phyloP scores from a whole-genome alignment of 805 yeast genomes.

The Lachancea meyersii region DNA sequence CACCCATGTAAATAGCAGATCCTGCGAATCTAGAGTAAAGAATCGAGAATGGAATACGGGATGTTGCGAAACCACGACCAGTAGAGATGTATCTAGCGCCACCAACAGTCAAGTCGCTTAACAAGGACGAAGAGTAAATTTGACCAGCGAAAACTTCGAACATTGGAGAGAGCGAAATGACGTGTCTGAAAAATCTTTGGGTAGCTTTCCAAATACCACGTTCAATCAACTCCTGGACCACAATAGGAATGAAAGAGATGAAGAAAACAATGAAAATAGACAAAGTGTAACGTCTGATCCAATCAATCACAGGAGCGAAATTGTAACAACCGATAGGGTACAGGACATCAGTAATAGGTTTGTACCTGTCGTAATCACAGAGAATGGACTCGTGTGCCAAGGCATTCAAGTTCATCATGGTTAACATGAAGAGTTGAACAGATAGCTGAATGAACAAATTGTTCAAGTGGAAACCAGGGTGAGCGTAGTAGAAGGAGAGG shows the following conservation, averaged over 20 bases:
- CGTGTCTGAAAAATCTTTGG: conserved; percentile 62
- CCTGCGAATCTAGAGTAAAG: conserved; percentile 74
- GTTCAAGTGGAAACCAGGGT: conserved; percentile 80
- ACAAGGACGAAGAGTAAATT: conserved; percentile 64
- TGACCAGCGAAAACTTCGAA: conserved; percentile 81
- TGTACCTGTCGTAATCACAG: conserved; percentile 59
- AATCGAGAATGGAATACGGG: conserved; percentile 69
- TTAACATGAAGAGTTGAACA: conserved; percentile 63
- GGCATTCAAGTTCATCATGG: conserved; percentile 65
- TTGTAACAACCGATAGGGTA: conserved; percentile 71
- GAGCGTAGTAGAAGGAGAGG: conserved; percentile 79
- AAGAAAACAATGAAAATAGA: conserved; percentile 79
- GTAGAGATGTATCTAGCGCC: conserved; percentile 85
- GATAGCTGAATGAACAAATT: conserved; percentile 73
- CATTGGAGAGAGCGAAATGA: conserved; percentile 67
- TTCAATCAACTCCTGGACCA: conserved; percentile 74
- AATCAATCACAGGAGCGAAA: conserved; percentile 64
- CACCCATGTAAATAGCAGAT: conserved; percentile 79
- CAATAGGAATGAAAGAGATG: conserved; percentile 72
- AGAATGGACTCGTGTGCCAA: conserved; percentile 64
- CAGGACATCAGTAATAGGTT: conserved; percentile 60
- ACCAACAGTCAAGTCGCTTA: conserved; percentile 70
- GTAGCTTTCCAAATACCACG: conserved; percentile 74
- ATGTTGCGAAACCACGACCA: conserved; percentile 82
- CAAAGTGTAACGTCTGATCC: conserved; percentile 75